Base-by-base conservation (phyloP, 257 asterid genomes). In the Solanum infundibuliforme region DNA sequence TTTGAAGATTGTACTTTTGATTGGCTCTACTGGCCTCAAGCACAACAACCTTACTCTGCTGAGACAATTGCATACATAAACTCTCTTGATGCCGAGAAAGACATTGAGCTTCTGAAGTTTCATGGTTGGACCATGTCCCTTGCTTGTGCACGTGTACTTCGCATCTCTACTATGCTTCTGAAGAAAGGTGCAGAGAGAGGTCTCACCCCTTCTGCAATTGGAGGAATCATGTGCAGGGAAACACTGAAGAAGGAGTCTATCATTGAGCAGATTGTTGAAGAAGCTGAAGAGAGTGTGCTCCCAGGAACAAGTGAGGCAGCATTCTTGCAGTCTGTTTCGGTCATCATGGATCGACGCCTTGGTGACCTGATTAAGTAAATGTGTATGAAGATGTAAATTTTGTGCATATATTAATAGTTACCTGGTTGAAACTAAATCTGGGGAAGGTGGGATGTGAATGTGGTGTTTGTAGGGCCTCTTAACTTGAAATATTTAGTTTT, bases 11-110 rank as follows among this genome's bases (percentile, higher is more conserved):
- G 95, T 92, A 94, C 96, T 1, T 95, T 94, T 55, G 98, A 95
- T 88, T 95, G 98, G 98, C 95, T 95, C 79, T 93, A 93, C 89
- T 95, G 98, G 98, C 98, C 96, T 87, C 98, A 95, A 91, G 92
- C 98, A 36, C 92, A 85, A 34, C 83, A 92, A 21, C 94, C 94
- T 6, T 95, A 91, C 82, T 90, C 95, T 21, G 88, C 92, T 2
- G 95, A 93, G 52, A 92, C 90, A 35, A 75, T 89, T 34, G 90
- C 90, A n/a, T 95, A 94, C 93, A 92, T 95, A 89, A 88, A 92
- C 77, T 88, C 93, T 38, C 91, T 95, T 75, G 94, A 95, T 52
- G 92, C 95, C 5, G 96, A 93, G 85, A 91, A 91, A 91, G 98
- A 95, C 83, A 92, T 94, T 14, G 92, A 93, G 48, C 92, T 94